Percentiles rank a stretch among this genome's conserved stretches.
Conservation (phyloP, 352 stramenopile genomes). For the Pythium periplocum region DNA sequence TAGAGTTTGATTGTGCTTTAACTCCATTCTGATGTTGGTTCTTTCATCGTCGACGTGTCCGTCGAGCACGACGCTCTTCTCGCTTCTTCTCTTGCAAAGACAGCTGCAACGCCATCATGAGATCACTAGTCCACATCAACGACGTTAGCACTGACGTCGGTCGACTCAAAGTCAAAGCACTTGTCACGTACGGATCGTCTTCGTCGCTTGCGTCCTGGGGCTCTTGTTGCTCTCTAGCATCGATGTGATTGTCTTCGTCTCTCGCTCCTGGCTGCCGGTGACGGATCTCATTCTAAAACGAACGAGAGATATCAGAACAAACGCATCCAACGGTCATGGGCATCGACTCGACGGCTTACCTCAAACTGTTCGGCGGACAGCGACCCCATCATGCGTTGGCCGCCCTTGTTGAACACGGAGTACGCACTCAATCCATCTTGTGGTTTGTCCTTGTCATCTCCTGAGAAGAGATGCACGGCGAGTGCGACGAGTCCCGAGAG, state of each 20-base stretch:
- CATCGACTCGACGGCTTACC: slow-evolving; percentile 19
- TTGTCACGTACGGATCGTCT: slow-evolving; percentile 38
- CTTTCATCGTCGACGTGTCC: slow-evolving; percentile 33
- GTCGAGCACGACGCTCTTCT: slow-evolving; percentile 36
- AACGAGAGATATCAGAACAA: not conserved
- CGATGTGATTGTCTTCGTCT: slow-evolving; percentile 14
- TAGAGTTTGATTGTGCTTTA: not conserved
- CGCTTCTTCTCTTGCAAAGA: slow-evolving; percentile 70
- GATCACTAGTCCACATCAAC: slow-evolving; percentile 24
- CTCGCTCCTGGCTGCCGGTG: slow-evolving; percentile 27
- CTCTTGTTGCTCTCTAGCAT: slow-evolving; percentile 8
- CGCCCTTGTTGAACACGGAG: slow-evolving; percentile 74
- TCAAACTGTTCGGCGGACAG: slow-evolving; percentile 83
- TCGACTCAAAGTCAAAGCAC: not conserved
- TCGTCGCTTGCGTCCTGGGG: slow-evolving; percentile 29
- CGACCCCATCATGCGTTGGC: slow-evolving; percentile 67
- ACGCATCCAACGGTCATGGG: too few species aligned
- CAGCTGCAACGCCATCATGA: slow-evolving; percentile 42
- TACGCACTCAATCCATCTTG: slow-evolving; percentile 59
- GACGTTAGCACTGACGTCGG: not conserved
- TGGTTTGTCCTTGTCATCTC: slow-evolving; percentile 4
- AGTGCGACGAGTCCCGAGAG: slow-evolving; percentile 42
- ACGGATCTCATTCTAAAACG: slow-evolving; percentile 64
- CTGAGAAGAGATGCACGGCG: slow-evolving; percentile 30
- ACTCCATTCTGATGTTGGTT: not conserved